Evolutionary conservation across 108 stramenopile species (phyloP).

Genomic region (Cylindrotheca closterium): DNA sequence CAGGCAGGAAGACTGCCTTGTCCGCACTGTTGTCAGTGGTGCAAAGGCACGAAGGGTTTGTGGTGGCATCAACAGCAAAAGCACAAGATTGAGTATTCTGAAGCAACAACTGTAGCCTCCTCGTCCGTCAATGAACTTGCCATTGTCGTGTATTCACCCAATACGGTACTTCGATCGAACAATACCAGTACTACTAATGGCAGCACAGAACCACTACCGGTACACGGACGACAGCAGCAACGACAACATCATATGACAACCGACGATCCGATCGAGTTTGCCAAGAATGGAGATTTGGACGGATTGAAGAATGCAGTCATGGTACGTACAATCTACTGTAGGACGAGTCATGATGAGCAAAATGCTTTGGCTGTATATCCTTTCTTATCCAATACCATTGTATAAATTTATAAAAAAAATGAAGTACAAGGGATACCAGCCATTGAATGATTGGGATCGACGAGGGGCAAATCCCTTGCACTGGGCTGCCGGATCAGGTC

Average conservation of each 20-base stretch:
- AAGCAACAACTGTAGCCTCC: constrained; percentile 51
- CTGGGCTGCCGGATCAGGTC: constrained; percentile 82
- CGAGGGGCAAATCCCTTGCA: constrained; percentile 66
- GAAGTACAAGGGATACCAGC: too few species aligned
- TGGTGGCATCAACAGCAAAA: constrained; percentile 82
- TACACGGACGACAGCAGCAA: background rate
- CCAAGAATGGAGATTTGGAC: constrained; percentile 25
- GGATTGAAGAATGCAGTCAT: constrained; percentile 12
- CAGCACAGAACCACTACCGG: too few species aligned
- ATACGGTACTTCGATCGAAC: background rate
- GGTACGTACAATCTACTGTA: too few species aligned
- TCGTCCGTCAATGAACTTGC: constrained; percentile 39
- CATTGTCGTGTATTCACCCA: constrained; percentile 39
- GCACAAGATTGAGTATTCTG: constrained; percentile 56
- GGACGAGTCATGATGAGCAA: background rate
- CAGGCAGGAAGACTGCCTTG: constrained; percentile 60
- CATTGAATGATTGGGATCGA: constrained; percentile 33
- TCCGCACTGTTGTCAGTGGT: constrained; percentile 74
- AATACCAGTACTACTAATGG: background rate
- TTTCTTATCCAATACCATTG: too few species aligned
- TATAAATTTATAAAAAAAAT: too few species aligned
- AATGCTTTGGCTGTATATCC: too few species aligned
- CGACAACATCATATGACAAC: background rate
- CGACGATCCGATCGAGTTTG: constrained; percentile 25
- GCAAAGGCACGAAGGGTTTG: constrained; percentile 80